Percentiles rank a stretch among this genome's conserved stretches.
phyloP scores from a whole-genome alignment of 805 yeast genomes.

The Sugiyamaella americana region DNA sequence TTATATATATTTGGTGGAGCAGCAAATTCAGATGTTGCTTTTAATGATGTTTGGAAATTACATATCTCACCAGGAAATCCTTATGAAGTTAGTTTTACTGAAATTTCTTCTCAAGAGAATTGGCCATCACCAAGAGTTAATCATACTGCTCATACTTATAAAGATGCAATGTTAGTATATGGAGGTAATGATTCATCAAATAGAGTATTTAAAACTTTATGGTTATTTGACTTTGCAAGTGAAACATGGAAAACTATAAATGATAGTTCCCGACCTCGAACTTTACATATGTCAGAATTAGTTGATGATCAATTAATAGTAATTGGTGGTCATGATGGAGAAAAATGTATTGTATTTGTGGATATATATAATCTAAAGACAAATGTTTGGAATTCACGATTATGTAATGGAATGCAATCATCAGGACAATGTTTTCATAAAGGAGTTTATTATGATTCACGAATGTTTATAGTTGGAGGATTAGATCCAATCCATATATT shows the following conservation, averaged over 20 bases:
- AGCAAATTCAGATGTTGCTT: slow-evolving; percentile 5
- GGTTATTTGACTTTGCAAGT: slow-evolving; percentile 15
- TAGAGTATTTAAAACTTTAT: slow-evolving; percentile 15
- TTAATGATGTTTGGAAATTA: slow-evolving; percentile 23
- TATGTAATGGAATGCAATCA: slow-evolving; percentile 17
- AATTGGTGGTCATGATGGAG: slow-evolving; percentile 24
- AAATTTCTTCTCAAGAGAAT: slow-evolving; percentile 16
- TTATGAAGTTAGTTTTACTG: slow-evolving; percentile 10
- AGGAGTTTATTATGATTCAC: slow-evolving; percentile 18
- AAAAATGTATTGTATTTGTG: slow-evolving; percentile 12
- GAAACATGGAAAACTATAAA: slow-evolving; percentile 13
- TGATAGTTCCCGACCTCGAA: slow-evolving; percentile 13
- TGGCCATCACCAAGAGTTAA: slow-evolving; percentile 20
- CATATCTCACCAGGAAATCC: slow-evolving; percentile 8
- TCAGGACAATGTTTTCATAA: slow-evolving; percentile 21
- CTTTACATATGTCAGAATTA: slow-evolving; percentile 16
- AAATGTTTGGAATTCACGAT: slow-evolving; percentile 17
- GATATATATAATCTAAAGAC: slow-evolving; percentile 15
- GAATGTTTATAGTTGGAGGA: slow-evolving; percentile 22
- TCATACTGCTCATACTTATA: slow-evolving; percentile 19
- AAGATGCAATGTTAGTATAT: slow-evolving; percentile 15
- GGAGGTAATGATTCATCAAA: slow-evolving; percentile 18
- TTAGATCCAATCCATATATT: slow-evolving; percentile 12
- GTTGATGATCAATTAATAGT: slow-evolving; percentile 17
- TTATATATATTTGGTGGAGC: slow-evolving; percentile 22